Evolutionary conservation across 495 filamentous ascomycete genomes (phyloP), one percentile per base, ranked within the genome.

Genomic region (Aspergillus haitiensis): DNA sequence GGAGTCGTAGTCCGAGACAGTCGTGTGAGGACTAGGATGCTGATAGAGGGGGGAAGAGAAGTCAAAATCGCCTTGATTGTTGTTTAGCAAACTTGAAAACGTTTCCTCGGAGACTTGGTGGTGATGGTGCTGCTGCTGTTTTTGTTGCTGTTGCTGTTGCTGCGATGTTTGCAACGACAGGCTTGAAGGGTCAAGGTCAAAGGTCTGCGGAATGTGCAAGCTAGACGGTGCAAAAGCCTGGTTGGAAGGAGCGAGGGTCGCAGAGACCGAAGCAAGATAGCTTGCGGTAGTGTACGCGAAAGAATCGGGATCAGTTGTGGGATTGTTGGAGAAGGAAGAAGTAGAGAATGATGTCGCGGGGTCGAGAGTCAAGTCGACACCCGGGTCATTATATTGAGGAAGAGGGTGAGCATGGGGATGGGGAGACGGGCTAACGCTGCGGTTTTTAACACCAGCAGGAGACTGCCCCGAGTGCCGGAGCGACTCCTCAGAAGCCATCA

Each of bases 401-500:
- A 72, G 72, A 27, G 21, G 21, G 21, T 27, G 21, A 27, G 21
- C 21, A 33, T 73, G 75, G 55, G 57, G 62, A 65, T 75, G 74
- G 45, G 70, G 61, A 46, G 73, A 75, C 11, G 77, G 75, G 70
- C 77, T 80, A 61, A 73, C 67, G 55, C 75, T 75, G 60, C 75
- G 75, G 66, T 66, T 72, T 58, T 75, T 68, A 48, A 68, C 61
- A 5, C 42, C 67, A 27, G 58, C 63, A 16, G 71, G 62, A 49
- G 70, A 67, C 51, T 68, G 59, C 44, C 69, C 69, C 50, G 68
- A 56, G 54, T 72, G 66, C 18, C 63, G 72, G 64, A 55, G 56
- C 47, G 64, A 68, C 36, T 76, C 70, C 58, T 76, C 73, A 35
- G 74, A 73, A 58, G 70, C 70, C 76, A 78, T 78, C 31, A 53